Percentiles rank a stretch among this genome's conserved stretches.
These are phyloP conservation scores for Stylosanthes scabra DNA, from an alignment of 331 rosid species.

Conservation along the genomic window DNA sequence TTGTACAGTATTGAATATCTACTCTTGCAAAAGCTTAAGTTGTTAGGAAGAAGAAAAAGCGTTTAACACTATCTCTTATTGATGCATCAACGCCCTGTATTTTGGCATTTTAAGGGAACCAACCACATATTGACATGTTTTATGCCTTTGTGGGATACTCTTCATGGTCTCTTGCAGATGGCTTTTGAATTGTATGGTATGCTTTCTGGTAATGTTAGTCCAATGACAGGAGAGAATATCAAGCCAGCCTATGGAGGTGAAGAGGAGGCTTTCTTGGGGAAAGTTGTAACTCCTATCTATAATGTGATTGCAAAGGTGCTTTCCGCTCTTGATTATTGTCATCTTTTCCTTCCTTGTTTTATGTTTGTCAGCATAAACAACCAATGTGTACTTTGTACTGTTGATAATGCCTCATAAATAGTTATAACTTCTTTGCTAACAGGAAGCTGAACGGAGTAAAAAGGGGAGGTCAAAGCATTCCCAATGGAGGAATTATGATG, in stretches of 20 bases:
- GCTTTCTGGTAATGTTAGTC: constrained; percentile 99
- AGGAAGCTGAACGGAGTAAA: constrained; percentile 90
- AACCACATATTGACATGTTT: constrained; percentile 18
- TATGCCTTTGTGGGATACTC: constrained; percentile 9
- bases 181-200: constrained; percentile 98
- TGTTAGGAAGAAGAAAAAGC: background rate
- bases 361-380: background rate
- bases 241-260: constrained; percentile 99
- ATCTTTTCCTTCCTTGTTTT: background rate
- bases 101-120: constrained; percentile 1
- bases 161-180: constrained; percentile 65
- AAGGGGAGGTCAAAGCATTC: constrained; percentile 96
- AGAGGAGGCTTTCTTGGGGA: constrained; percentile 84
- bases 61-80: background rate
- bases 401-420: constrained; percentile 13
- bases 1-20: background rate
- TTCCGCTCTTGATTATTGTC: constrained; percentile 23
- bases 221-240: constrained; percentile 96
- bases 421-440: constrained; percentile 35
- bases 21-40: background rate
- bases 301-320: constrained; percentile 88
- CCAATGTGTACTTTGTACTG: constrained; percentile 4
- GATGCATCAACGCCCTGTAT: background rate
- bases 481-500: constrained; percentile 98
- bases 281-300: constrained; percentile 96